These are phyloP conservation scores for Gossypium stocksii DNA, from an alignment of 345 rosid genomes.

Conservation along the genomic window DNA sequence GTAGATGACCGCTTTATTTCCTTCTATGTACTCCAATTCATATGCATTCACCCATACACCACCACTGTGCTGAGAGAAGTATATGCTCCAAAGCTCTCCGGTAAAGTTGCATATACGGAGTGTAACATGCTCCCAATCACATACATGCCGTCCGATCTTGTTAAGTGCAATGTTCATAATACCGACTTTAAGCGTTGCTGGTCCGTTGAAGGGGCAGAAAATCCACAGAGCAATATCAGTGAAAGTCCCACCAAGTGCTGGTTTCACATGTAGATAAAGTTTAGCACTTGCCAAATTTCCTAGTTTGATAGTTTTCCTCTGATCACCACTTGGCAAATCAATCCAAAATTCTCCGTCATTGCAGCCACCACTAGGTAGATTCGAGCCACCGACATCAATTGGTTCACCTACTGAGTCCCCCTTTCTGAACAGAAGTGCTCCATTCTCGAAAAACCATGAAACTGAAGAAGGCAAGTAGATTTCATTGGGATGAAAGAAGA, in stretches of 20 bases:
- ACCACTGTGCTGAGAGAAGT: slow-evolving; percentile 90
- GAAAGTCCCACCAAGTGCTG: slow-evolving; percentile 74
- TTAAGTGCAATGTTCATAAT: slow-evolving; percentile 38
- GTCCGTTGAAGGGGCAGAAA: slow-evolving; percentile 88
- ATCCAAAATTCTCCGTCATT: slow-evolving; percentile 80
- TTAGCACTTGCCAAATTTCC: slow-evolving; percentile 70
- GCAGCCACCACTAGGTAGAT: slow-evolving; percentile 62
- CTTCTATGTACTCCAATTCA: slow-evolving; percentile 58
- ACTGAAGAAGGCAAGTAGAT: slow-evolving; percentile 72
- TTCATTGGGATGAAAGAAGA: slow-evolving; percentile 64
- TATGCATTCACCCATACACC: slow-evolving; percentile 74
- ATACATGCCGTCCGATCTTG: slow-evolving; percentile 73
- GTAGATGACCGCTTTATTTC: slow-evolving; percentile 60
- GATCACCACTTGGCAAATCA: slow-evolving; percentile 41
- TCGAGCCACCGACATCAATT: slow-evolving; percentile 53
- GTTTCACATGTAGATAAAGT: slow-evolving; percentile 75
- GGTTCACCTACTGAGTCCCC: slow-evolving; percentile 31
- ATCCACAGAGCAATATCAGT: slow-evolving; percentile 86
- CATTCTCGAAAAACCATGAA: slow-evolving; percentile 57
- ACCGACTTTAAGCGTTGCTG: slow-evolving; percentile 69
- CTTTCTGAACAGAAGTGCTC: slow-evolving; percentile 49
- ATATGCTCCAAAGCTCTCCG: slow-evolving; percentile 66
- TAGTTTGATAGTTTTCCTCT: slow-evolving; percentile 32
- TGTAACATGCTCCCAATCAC: slow-evolving; percentile 95
- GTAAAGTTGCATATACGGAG: slow-evolving; percentile 77